Percentiles rank a stretch among this genome's conserved stretches.
Evolutionary conservation across 2,329 filamentous ascomycete species (phyloP).

Genomic region (Ophiostoma australiae): DNA sequence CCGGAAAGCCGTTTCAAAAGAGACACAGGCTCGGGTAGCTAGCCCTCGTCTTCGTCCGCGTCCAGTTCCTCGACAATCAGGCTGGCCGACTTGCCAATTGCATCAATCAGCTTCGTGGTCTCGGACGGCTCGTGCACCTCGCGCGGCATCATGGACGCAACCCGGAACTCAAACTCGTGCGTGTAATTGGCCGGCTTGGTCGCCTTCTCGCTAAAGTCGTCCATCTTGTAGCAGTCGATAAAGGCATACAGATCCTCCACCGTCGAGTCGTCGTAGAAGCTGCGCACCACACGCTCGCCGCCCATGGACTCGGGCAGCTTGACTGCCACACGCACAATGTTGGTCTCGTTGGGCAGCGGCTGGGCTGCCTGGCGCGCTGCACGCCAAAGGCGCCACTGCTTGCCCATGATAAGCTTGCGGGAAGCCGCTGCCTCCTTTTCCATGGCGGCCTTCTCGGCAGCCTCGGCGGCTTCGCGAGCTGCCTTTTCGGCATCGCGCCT

Average conservation of each 20-base stretch:
- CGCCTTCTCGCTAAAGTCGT: conserved; percentile 35
- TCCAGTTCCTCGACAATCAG: conserved; percentile 70
- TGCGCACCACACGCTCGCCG: conserved; percentile 67
- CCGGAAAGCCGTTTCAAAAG: background rate
- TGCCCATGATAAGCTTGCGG: conserved; percentile 39
- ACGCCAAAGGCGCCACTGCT: conserved; percentile 74
- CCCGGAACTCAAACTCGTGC: conserved; percentile 77
- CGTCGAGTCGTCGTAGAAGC: conserved; percentile 61
- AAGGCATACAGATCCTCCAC: conserved; percentile 93
- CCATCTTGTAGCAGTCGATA: conserved; percentile 78
- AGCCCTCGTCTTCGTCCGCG: background rate
- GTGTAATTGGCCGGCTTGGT: conserved; percentile 66
- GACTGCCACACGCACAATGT: conserved; percentile 65
- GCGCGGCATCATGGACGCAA: conserved; percentile 81
- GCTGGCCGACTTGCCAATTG: conserved; percentile 78
- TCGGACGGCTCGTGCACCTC: conserved; percentile 68
- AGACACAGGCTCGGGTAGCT: background rate
- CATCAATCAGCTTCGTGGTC: conserved; percentile 61
- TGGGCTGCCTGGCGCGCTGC: conserved; percentile 57
- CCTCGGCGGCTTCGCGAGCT: conserved; percentile 54
- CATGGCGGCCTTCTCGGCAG: conserved; percentile 59
- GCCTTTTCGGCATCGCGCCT: conserved; percentile 62
- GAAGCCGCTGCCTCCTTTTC: conserved; percentile 58
- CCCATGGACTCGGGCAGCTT: conserved; percentile 57
- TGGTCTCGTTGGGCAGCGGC: conserved; percentile 53